Evolutionary conservation across 2,329 filamentous ascomycete genomes (phyloP).

Genomic region (Fusarium secorum): DNA sequence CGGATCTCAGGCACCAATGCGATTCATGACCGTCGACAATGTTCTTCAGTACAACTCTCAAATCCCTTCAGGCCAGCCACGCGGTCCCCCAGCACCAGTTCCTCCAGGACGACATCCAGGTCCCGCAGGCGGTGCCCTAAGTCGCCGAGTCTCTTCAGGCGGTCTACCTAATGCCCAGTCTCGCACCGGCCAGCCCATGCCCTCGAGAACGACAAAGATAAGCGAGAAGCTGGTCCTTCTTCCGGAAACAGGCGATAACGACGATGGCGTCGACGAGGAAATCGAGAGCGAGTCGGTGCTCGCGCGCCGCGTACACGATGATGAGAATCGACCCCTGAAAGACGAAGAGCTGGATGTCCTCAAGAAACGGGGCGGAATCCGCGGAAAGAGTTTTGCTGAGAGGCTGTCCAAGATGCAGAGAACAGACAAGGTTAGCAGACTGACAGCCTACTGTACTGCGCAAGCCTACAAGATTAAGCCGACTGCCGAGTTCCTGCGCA

Average conservation of each 20-base stretch:
- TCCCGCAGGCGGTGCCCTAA: constrained; percentile 16
- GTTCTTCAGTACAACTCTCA: constrained; percentile 93
- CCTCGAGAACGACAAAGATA: constrained; percentile 88
- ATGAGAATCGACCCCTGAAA: constrained; percentile 69
- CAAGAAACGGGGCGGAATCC: constrained; percentile 67
- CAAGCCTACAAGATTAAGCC: constrained; percentile 90
- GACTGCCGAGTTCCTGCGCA: constrained; percentile 87
- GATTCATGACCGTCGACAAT: constrained; percentile 90
- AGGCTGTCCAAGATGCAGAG: constrained; percentile 87
- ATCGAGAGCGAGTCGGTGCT: constrained; percentile 54
- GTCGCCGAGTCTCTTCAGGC: constrained; percentile 46
- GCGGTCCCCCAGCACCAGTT: constrained; percentile 68
- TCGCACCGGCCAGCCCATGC: constrained; percentile 68
- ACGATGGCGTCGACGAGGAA: constrained; percentile 65
- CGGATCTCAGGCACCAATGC: constrained; percentile 60
- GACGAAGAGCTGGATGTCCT: constrained; percentile 74
- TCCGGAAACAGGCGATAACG: constrained; percentile 77
- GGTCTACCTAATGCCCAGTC: constrained; percentile 52
- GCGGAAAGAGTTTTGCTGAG: constrained; percentile 92
- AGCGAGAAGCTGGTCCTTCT: constrained; percentile 97
- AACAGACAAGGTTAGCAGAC: constrained; percentile 84
- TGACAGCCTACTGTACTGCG: constrained; percentile 96
- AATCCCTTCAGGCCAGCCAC: constrained; percentile 91
- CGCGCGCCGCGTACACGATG: constrained; percentile 55
- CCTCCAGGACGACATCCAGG: constrained; percentile 42